Evolutionary conservation across 1,139 yeast genomes (phyloP).

Genomic region (Yamadazyma pseudoaaseri): DNA sequence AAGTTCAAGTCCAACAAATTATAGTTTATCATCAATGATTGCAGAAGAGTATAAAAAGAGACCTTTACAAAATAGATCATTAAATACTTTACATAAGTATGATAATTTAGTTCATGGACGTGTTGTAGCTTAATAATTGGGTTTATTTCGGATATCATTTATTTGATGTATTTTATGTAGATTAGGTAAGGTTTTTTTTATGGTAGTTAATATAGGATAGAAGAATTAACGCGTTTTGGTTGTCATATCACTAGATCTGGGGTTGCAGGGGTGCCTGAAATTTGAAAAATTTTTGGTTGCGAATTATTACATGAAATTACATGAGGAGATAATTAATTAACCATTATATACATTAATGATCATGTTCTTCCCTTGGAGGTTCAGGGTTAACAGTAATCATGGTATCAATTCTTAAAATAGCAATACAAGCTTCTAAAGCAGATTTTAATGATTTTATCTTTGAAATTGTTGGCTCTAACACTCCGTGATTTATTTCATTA

Average conservation of each 20-base stretch:
- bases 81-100: constrained; percentile 8
- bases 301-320: too few relatives aligned
- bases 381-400: constrained; percentile 98
- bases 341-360: too few relatives aligned
- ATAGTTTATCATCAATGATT: constrained; percentile 6
- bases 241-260: too few relatives aligned
- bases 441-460: constrained; percentile 91
- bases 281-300: too few relatives aligned
- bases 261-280: too few relatives aligned
- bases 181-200: background rate
- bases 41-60: constrained; percentile 9
- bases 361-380: constrained; percentile 85
- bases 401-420: constrained; percentile 95
- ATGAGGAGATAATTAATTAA: too few relatives aligned
- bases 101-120: constrained; percentile 10
- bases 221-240: too few relatives aligned
- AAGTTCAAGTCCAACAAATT: constrained; percentile 7
- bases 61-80: constrained; percentile 12
- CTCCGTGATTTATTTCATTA: constrained; percentile 81
- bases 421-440: constrained; percentile 97
- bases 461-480: constrained; percentile 91
- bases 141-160: background rate
- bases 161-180: background rate
- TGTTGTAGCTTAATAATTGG: constrained; percentile 7
- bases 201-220: background rate